Evolutionary conservation across 2,329 filamentous ascomycete genomes (phyloP), one percentile per base, ranked within the genome.

Genomic region (Penicillium occitanis): DNA sequence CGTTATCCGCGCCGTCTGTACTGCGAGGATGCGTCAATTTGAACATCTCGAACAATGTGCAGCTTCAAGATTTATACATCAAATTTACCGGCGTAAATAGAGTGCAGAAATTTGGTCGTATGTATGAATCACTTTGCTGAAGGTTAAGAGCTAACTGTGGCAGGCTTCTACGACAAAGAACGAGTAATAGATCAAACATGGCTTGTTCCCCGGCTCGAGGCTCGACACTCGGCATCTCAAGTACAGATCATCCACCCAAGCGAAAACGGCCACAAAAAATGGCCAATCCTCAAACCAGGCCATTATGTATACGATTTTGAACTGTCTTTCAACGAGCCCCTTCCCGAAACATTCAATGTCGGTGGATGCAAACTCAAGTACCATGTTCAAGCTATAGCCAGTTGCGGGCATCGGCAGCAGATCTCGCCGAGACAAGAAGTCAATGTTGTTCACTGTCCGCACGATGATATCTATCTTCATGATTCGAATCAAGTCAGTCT

Each of bases 391-490:
- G 60, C 65, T 5, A 25, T 60, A 11, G 65, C 61, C 42, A 40
- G 28, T 46, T 8, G 46, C 33, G 65, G 44, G 13, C 42, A 46
- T 33, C 61, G 61, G n/a, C 51, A 53, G n/a, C 51, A 66, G 5
- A 33, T 53, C 44, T 66, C 65, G 22, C 65, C 46, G 6, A 58
- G 28, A 40, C 65, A 59, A 30, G 60, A 66, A 28, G 60, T 66
- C 8, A 13, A 37, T 7, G 65, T 66, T 5, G 59, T 66, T 17
- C 65, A 62, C 35, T 66, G 60, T 59, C 60, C 59, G 11, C 61
- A 63, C 35, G 65, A 66, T 5, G 65, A 66, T 5, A 37, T 66
- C 17, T 66, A 66, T 42, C 59, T 63, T 6, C 65, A 66, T 22
- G 65, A 63, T 3, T 46, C 53, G 5, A 62, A 59, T 37, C 65